Evolutionary conservation across 148 eudicot species (phyloP), one percentile per base, ranked within the genome.

Genomic region (Diospyros kaki): DNA sequence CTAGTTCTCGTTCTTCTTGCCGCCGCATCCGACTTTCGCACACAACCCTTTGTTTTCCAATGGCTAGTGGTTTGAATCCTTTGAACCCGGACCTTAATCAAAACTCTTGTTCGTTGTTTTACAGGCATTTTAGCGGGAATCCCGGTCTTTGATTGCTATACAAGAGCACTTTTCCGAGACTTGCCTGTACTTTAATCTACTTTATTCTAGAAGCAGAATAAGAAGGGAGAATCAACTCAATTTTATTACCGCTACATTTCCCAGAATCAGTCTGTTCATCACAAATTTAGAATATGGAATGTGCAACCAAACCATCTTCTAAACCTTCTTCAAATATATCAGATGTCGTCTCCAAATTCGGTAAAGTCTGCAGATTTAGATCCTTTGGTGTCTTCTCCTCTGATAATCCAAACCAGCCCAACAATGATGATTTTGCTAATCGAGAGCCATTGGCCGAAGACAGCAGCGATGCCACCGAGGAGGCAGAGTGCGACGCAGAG

Each of bases 381-480:
- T 87, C 87, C 71, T 68, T 84, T 70, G 83, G 89, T 44, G 85
- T 84, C n/a, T 64, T 87, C 73, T 63, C 76, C 58, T 65, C 87
- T 50, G 87, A 81, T 44, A 79, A 60, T 55, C 68, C 77, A 6
- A 40, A 52, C 75, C 45, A 53, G 46, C 48, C 50, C 44, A 46
- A 15, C 55, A 73, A 68, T 72, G 62, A 17, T 58, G 72, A 61
- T 59, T 58, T 55, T 46, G 9, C 41, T 28, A 28, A 28, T 28
- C 28, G 28, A 28, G 28, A 28, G 0, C 28, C 28, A 11, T 58
- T 66, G 54, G 45, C 55, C 3, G 81, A 71, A 63, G 76, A 71
- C 66, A 53, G 73, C 75, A 75, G 79, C 42, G 76, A 75, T 50
- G 73, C 71, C 39, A 74, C 68, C 9, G 75, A 69, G 10, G 78